Evolutionary conservation across 164 flowering plant genomes (phyloP).

Genomic region (Macadamia tetraphylla): DNA sequence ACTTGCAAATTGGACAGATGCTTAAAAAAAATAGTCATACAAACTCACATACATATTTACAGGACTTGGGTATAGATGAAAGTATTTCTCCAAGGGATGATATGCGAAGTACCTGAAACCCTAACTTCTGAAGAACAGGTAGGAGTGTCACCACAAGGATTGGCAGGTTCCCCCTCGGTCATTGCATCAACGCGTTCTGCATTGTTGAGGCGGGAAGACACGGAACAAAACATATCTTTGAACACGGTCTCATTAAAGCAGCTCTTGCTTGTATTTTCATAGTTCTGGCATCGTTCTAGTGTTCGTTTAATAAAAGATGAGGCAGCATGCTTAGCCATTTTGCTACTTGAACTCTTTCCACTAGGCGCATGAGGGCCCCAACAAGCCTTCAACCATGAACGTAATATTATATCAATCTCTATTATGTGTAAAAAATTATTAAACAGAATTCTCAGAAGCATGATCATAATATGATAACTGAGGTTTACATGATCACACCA

Average conservation of each 20-base stretch:
- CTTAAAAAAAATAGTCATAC: no score
- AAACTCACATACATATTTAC: no score
- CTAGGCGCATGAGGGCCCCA: conserved; percentile 51
- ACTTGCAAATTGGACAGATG: no score
- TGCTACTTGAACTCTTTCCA: conserved; percentile 59
- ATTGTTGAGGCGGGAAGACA: conserved; percentile 29
- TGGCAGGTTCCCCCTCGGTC: conserved; percentile 41
- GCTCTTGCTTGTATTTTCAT: conserved; percentile 60
- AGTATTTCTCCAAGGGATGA: not conserved
- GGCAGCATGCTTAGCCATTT: conserved; percentile 67
- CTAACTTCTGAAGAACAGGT: conserved; percentile 30
- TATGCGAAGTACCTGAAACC: conserved; percentile 39
- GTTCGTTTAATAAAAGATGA: conserved; percentile 56
- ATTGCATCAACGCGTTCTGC: conserved; percentile 25
- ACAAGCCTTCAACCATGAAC: conserved; percentile 38
- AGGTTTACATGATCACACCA: not conserved
- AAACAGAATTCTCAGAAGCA: not conserved
- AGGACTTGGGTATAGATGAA: not conserved
- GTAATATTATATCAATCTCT: not conserved
- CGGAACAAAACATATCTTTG: conserved; percentile 47
- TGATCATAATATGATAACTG: not conserved
- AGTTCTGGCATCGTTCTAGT: conserved; percentile 50
- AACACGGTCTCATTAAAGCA: conserved; percentile 68
- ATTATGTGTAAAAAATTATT: not conserved
- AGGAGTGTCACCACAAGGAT: conserved; percentile 22